Evolutionary conservation across 495 filamentous ascomycete genomes (phyloP).

Genomic region (Peziza echinospora): DNA sequence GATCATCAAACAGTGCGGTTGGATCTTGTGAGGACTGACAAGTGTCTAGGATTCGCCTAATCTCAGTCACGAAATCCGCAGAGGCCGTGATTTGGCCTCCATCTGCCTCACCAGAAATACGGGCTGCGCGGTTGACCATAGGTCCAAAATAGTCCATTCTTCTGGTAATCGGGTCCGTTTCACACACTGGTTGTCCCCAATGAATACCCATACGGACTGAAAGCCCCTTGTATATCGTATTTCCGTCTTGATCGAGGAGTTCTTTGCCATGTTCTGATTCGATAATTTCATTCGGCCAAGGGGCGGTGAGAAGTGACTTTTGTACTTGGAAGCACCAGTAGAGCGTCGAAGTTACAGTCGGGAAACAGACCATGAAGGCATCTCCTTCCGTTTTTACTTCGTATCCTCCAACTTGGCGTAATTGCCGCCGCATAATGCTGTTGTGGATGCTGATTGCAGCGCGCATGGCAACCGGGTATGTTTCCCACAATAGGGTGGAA

Average conservation of each 20-base stretch:
- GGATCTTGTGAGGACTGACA: slow-evolving; percentile 32
- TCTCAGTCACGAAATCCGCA: slow-evolving; percentile 86
- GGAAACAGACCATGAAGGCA: slow-evolving; percentile 98
- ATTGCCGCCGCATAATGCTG: slow-evolving; percentile 76
- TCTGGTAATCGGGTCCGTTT: slow-evolving; percentile 82
- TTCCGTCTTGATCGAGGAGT: slow-evolving; percentile 60
- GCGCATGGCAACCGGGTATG: slow-evolving; percentile 79
- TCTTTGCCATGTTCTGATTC: slow-evolving; percentile 68
- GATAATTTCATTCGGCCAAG: slow-evolving; percentile 85
- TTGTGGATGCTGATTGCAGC: slow-evolving; percentile 93
- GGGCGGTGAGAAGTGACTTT: slow-evolving; percentile 57
- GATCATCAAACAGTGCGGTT: slow-evolving; percentile 48
- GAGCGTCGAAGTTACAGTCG: slow-evolving; percentile 77
- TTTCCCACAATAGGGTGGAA: slow-evolving; percentile 93
- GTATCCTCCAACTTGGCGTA: slow-evolving; percentile 85
- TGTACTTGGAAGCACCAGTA: slow-evolving; percentile 95
- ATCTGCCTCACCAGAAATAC: slow-evolving; percentile 85
- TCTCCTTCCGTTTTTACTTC: slow-evolving; percentile 99
- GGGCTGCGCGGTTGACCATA: slow-evolving; percentile 92
- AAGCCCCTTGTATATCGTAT: slow-evolving; percentile 73
- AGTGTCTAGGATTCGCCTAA: slow-evolving; percentile 40
- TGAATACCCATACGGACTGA: slow-evolving; percentile 96
- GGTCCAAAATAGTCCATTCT: slow-evolving; percentile 99
- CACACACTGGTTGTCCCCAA: slow-evolving; percentile 83
- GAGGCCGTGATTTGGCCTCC: slow-evolving; percentile 94